Percentiles rank a stretch among this genome's conserved stretches.
Conservation (phyloP, 2,329 filamentous ascomycete genomes). For the Ascochyta clinopodiicola region DNA sequence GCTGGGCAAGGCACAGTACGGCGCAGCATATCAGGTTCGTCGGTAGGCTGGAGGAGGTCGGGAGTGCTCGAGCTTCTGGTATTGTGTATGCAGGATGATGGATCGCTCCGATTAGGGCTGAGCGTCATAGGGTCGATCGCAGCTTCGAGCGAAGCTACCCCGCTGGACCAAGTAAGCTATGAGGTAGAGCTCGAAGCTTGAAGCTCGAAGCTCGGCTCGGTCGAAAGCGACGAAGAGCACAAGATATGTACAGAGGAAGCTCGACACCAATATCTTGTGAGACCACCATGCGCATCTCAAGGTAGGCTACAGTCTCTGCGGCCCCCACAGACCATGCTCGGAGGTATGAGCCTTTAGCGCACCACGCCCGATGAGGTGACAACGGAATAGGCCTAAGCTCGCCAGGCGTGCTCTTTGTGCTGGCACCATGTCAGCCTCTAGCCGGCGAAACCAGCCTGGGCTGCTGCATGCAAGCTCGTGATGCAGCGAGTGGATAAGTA, state of each 20-base stretch:
- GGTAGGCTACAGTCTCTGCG: background rate
- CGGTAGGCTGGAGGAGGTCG: background rate
- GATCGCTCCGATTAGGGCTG: conserved; percentile 1
- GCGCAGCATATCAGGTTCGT: background rate
- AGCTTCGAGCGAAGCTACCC: conserved; percentile 21
- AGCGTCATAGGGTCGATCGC: background rate
- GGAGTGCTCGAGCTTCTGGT: background rate
- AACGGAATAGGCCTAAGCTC: conserved; percentile 17
- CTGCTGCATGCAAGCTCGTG: conserved; percentile 23
- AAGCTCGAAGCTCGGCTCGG: background rate
- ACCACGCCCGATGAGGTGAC: conserved; percentile 14
- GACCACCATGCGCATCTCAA: background rate
- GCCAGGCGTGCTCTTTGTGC: conserved; percentile 31
- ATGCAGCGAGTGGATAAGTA: conserved; percentile 24
- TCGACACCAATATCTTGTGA: background rate
- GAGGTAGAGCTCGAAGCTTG: conserved; percentile 2
- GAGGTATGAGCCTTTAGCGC: conserved; percentile 6
- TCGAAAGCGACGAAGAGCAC: background rate
- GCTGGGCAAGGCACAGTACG: background rate
- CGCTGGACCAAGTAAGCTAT: conserved; percentile 12
- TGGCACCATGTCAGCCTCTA: conserved; percentile 24
- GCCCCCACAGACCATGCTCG: background rate
- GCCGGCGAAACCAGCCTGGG: background rate
- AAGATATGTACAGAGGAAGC: background rate
- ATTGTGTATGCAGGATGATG: conserved; percentile 10